These are phyloP conservation scores for Corinectria fuckeliana DNA, from an alignment of 2,329 filamentous ascomycete genomes.

Conservation along the genomic window DNA sequence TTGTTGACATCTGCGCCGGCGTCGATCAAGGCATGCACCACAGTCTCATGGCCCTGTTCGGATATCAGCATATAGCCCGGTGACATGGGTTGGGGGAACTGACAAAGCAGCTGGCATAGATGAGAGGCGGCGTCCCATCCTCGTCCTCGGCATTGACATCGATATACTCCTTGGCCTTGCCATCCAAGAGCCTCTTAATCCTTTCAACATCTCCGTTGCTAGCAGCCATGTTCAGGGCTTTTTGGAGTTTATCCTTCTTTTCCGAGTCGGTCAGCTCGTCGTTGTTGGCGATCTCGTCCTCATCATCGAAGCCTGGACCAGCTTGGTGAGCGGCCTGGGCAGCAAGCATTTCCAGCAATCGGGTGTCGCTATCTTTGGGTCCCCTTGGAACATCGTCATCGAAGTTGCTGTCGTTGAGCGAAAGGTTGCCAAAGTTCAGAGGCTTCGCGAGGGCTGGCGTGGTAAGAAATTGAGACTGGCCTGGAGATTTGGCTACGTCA, in stretches of 20 bases:
- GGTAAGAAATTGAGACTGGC: constrained; percentile 94
- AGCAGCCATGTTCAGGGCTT: constrained; percentile 89
- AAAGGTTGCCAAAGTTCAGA: constrained; percentile 79
- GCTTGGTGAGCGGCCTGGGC: constrained; percentile 86
- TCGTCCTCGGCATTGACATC: constrained; percentile 90
- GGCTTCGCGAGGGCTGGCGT: constrained; percentile 85
- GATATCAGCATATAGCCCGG: constrained; percentile 7
- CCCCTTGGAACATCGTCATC: constrained; percentile 64
- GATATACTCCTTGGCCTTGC: constrained; percentile 75
- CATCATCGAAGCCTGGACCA: constrained; percentile 74
- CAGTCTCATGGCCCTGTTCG: constrained; percentile 80
- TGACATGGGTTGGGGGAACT: constrained; percentile 41
- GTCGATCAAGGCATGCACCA: constrained; percentile 82
- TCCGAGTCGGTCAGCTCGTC: constrained; percentile 75
- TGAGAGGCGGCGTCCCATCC: constrained; percentile 93
- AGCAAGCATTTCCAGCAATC: constrained; percentile 94
- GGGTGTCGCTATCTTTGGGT: constrained; percentile 77
- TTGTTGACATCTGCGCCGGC: constrained; percentile 89
- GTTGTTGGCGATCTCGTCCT: constrained; percentile 79
- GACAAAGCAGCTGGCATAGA: constrained; percentile 98
- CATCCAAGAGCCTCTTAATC: constrained; percentile 76
- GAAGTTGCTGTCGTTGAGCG: constrained; percentile 81
- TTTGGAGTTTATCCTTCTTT: constrained; percentile 84
- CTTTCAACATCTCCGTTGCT: constrained; percentile 92
- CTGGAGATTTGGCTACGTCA: constrained; percentile 54